Percentiles rank a stretch among this genome's conserved stretches.
Evolutionary conservation across 1,139 yeast genomes (phyloP).

Genomic region (Yamadazyma pseudoaaseri): DNA sequence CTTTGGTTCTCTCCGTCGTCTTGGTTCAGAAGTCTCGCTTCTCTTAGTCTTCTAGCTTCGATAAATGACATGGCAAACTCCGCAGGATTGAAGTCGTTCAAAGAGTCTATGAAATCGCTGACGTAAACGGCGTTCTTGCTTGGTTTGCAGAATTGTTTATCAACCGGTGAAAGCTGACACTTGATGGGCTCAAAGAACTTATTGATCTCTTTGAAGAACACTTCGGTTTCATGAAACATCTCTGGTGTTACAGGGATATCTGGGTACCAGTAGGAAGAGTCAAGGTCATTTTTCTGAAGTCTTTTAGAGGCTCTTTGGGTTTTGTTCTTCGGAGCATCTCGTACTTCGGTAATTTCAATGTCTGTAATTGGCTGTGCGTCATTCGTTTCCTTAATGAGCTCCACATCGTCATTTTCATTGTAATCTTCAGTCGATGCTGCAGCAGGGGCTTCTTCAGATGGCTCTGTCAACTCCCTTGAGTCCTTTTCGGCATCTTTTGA

Average conservation of each 20-base stretch:
- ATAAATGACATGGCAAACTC: conserved; percentile 12
- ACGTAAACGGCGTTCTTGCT: conserved; percentile 10
- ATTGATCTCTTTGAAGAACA: conserved; percentile 23
- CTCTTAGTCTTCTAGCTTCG: conserved; percentile 12
- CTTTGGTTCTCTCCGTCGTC: conserved; percentile 29
- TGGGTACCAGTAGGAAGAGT: conserved; percentile 12
- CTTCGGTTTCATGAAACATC: conserved; percentile 26
- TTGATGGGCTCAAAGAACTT: conserved; percentile 12
- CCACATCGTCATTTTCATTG: not conserved
- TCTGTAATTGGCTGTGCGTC: not conserved
- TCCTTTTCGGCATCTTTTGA: not conserved
- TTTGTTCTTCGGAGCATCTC: conserved; percentile 1
- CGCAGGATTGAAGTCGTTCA: conserved; percentile 25
- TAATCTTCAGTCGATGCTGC: not conserved
- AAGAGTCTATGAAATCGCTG: conserved; percentile 24
- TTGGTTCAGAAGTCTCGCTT: conserved; percentile 10
- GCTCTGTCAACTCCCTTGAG: not conserved
- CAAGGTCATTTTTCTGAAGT: conserved; percentile 26
- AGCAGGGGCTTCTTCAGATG: not conserved
- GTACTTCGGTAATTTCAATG: not conserved
- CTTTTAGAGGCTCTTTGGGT: conserved; percentile 40
- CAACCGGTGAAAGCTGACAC: conserved; percentile 19
- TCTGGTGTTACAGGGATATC: conserved; percentile 18
- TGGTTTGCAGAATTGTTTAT: conserved; percentile 15
- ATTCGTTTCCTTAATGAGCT: not conserved